Conservation (phyloP, 495 filamentous ascomycete species). For the Rostrohypoxylon terebratum region DNA sequence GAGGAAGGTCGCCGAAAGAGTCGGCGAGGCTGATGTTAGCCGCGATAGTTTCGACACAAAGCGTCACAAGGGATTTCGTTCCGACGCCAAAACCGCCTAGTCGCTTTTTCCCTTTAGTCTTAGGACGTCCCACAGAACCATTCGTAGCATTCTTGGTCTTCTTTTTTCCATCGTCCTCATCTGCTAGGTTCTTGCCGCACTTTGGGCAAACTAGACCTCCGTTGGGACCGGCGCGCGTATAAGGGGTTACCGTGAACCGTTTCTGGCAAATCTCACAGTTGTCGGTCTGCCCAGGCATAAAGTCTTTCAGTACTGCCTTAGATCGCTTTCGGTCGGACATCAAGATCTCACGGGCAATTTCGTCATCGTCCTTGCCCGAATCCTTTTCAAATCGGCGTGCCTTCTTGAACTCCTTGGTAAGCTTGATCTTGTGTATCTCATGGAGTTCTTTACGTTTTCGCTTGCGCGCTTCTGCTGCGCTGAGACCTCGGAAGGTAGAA, state of each 20-base stretch:
- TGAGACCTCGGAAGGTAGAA: no score
- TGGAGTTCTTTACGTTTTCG: slow-evolving; percentile 68
- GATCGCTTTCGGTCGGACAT: not conserved
- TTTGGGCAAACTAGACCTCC: slow-evolving; percentile 86
- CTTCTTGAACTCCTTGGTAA: slow-evolving; percentile 79
- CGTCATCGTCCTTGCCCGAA: slow-evolving; percentile 58
- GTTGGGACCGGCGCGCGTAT: slow-evolving; percentile 81
- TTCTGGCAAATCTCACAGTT: slow-evolving; percentile 89
- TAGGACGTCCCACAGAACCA: slow-evolving; percentile 63
- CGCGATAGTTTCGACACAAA: slow-evolving; percentile 87
- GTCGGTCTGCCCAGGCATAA: slow-evolving; percentile 83
- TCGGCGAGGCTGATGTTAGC: slow-evolving; percentile 85
- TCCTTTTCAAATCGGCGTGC: slow-evolving; percentile 51
- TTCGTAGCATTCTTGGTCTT: slow-evolving; percentile 54
- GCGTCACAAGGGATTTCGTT: slow-evolving; percentile 76
- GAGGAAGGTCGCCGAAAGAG: slow-evolving; percentile 82
- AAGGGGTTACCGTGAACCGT: slow-evolving; percentile 93
- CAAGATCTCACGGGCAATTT: slow-evolving; percentile 67
- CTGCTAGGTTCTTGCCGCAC: slow-evolving; percentile 81
- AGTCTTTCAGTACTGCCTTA: slow-evolving; percentile 65
- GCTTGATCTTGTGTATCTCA: slow-evolving; percentile 80
- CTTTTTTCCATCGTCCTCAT: slow-evolving; percentile 74
- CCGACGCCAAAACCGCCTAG: slow-evolving; percentile 84
- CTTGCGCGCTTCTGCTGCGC: slow-evolving; percentile 53
- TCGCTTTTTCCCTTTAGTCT: slow-evolving; percentile 80